phyloP scores from a whole-genome alignment of 345 rosid species.

The Salix dunnii region DNA sequence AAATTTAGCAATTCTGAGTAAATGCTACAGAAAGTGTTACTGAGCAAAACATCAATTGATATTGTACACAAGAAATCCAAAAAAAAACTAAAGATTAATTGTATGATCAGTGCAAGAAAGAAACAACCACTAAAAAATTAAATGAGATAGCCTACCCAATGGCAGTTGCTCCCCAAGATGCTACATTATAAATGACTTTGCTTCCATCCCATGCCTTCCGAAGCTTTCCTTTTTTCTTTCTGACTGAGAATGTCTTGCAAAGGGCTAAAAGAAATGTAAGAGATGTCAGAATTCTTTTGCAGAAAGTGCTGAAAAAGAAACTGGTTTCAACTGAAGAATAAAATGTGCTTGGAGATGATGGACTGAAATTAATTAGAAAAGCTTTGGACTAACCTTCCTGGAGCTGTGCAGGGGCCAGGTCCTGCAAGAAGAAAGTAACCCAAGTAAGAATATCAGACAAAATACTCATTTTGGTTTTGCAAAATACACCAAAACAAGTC shows the following conservation, averaged over 20 bases:
- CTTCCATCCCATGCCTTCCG: conserved; percentile 99
- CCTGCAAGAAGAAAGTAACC: conserved; percentile 36
- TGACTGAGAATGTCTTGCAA: conserved; percentile 77
- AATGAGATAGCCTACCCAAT: conserved; percentile 53
- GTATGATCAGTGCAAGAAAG: neutral
- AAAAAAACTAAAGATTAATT: neutral
- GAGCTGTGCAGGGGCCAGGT: conserved; percentile 82
- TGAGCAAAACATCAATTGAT: neutral
- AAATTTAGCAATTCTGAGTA: neutral
- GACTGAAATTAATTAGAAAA: neutral
- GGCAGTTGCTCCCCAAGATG: conserved; percentile 98
- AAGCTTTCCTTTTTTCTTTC: conserved; percentile 84
- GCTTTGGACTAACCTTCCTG: conserved; percentile 65
- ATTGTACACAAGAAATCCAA: neutral
- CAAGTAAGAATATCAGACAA: conserved; percentile 6
- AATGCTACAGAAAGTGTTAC: neutral
- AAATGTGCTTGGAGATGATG: conserved; percentile 1
- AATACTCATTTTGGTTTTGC: neutral
- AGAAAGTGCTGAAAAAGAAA: neutral
- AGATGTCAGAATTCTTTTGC: conserved; percentile 14
- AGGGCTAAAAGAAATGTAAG: conserved; percentile 51
- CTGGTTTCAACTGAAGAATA: neutral
- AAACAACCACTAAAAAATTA: neutral
- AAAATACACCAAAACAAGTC: neutral
- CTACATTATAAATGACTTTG: conserved; percentile 83